Evolutionary conservation across 2,329 filamentous ascomycete species (phyloP), one percentile per base, ranked within the genome.

Genomic region (Pseudocercospora fijiensis): DNA sequence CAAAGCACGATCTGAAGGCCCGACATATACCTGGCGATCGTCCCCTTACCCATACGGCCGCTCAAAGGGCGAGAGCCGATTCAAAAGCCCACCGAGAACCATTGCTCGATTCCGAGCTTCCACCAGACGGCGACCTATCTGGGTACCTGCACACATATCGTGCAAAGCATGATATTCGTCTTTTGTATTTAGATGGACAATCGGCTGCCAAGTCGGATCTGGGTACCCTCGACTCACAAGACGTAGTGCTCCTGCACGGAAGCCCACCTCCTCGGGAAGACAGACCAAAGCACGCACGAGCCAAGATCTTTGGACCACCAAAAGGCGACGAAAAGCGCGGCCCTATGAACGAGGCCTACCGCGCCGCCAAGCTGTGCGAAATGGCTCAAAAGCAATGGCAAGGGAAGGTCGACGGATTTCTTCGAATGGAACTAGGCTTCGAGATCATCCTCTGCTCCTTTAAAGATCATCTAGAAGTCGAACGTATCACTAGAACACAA

Each of bases 181-280:
- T 91, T 2, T 77, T 92, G 2, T 90, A 91, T 70, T 73, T 91
- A 16, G 90, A 92, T 71, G 89, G 89, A 3, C 87, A 88, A 80
- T 84, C 85, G 2, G 89, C 87, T 0, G 89, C 82, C 1, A 91
- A 91, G 69, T 85, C 84, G 0, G 57, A 71, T 1, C 85, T 87
- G 71, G 89, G 89, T 3, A 90, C 88, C 0, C 79, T 91, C 2
- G 89, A 91, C 71, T 82, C 85, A 0, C 88, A 90, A 70, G 88
- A 91, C 70, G 72, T 82, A 1, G 71, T 91, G 0, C 79, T 92
- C 1, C 79, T 83, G 7, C 80, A 81, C 53, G 28, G 65, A 45
- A 67, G 61, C 26, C 68, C 60, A 55, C 72, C 27, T 72, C 71
- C 67, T n/a, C 49, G 33, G 5, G 45, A 58, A 2, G 59, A 55